Evolutionary conservation across 345 rosid species (phyloP).

Genomic region (Euphorbia tirucalli): DNA sequence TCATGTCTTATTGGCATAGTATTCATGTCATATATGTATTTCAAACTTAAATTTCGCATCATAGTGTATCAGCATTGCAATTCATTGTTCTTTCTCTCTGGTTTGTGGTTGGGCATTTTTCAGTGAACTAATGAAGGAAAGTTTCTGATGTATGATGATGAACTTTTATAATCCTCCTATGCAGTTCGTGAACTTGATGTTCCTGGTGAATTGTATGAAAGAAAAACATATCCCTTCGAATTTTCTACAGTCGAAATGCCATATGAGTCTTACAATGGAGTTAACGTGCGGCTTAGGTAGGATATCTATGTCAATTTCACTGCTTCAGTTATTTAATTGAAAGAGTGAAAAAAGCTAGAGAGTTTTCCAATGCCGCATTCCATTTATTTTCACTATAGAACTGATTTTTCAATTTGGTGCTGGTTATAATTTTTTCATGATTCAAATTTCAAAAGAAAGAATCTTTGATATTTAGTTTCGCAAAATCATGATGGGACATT

Average conservation of each 20-base stretch:
- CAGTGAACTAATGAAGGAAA: not conserved
- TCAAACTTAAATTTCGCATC: constrained; percentile 1
- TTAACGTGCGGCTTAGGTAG: constrained; percentile 56
- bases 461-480: too few species aligned
- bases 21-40: not conserved
- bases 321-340: constrained; percentile 1
- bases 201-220: constrained; percentile 49
- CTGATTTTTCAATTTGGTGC: not conserved
- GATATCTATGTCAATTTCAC: not conserved
- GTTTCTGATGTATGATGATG: constrained; percentile 5
- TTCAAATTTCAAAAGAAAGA: too few species aligned
- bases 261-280: constrained; percentile 52
- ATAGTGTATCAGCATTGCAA: not conserved
- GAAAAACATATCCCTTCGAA: constrained; percentile 54
- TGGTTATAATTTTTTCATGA: not conserved
- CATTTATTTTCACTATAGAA: not conserved
- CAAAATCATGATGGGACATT: too few species aligned
- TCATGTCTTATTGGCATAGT: not conserved
- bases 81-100: not conserved
- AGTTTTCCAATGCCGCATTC: not conserved
- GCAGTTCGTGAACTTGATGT: constrained; percentile 51
- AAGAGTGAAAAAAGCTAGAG: not conserved
- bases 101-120: not conserved
- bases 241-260: constrained; percentile 64
- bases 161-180: constrained; percentile 10